Percentiles rank a stretch among this genome's conserved stretches.
Evolutionary conservation across 192 early-diverging fungal genomes (phyloP).

Genomic region (Entomortierella lignicola): DNA sequence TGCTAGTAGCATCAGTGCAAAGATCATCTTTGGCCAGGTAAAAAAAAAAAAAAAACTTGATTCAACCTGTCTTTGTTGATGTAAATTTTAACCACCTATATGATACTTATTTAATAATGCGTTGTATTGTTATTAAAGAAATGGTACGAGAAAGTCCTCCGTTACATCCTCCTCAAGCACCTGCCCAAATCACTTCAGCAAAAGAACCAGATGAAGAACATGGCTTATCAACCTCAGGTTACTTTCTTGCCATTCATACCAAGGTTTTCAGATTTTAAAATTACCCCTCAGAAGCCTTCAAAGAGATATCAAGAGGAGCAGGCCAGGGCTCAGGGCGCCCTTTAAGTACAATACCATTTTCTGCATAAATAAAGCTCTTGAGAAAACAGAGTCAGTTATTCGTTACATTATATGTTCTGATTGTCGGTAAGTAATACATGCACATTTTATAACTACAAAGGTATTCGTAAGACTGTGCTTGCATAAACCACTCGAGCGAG

Average conservation of each 20-base stretch:
- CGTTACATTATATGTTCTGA: too few species aligned
- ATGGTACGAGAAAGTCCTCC: background rate
- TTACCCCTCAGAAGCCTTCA: constrained; percentile 13
- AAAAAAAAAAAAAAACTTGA: too few species aligned
- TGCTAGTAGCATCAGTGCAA: background rate
- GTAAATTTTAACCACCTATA: too few species aligned
- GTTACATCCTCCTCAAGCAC: background rate
- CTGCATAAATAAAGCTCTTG: too few species aligned
- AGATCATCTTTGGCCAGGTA: constrained; percentile 5
- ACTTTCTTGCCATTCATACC: constrained; percentile 6
- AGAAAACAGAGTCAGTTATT: too few species aligned
- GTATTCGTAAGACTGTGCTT: too few species aligned
- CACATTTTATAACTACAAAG: too few species aligned
- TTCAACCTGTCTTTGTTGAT: too few species aligned
- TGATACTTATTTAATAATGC: background rate
- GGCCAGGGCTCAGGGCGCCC: too few species aligned
- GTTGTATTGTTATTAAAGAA: background rate
- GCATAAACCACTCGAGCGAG: too few species aligned
- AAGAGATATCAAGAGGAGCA: constrained; percentile 15
- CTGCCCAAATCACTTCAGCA: constrained; percentile 7
- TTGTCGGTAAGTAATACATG: too few species aligned
- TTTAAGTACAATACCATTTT: too few species aligned
- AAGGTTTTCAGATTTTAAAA: constrained; percentile 3
- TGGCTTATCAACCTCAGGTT: background rate
- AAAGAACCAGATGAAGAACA: background rate